Base-by-base conservation (phyloP, 1,284 basidiomycete species). In the Athelia psychrophila region DNA sequence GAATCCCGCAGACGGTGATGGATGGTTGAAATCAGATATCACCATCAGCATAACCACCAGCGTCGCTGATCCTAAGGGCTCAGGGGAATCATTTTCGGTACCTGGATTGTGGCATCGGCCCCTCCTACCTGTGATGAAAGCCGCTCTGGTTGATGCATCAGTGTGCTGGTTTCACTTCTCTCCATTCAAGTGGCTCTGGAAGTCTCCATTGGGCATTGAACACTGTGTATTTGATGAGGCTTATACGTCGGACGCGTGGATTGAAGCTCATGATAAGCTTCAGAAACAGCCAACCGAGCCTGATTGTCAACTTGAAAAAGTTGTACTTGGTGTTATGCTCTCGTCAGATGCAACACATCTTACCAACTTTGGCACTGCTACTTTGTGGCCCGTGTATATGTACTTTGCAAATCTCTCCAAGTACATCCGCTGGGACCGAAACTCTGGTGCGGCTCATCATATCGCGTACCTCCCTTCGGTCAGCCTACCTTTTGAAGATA, bases 331-430 rank as follows among this genome's bases (percentile, higher is more conserved):
- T 0, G 32, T 73, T 1, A 66, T 73, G 64, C 55, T 70, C 49
- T 71, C 60, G 59, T 75, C 73, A 0, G 71, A 75, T 48, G 54
- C 64, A 0, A 76, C 72, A 0, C 68, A 71, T 5, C 60, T 75
- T 1, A 59, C 69, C 0, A 56, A 58, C 9, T 76, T 74, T 49
- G 71, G 74, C 0, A 53, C 56, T 2, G 61, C 65, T 2, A 55
- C 58, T 2, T 51, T 71, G 0, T 76, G 72, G 72, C 75, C 72
- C 0, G 25, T 71, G 1, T 75, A 75, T 50, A 32, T 71, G 0
- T 68, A 57, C 27, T 66, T 74, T 44, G 67, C 66, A 2, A 72
- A 70, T 30, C 62, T 64, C 23, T 68, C 68, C 0, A 76, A 76
- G 56, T 75, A 71, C 36, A 48, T 47, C 1, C 59, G 64, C 0